Percentiles rank a stretch among this genome's conserved stretches.
phyloP scores from a whole-genome alignment of 2,329 filamentous ascomycete genomes.

The Colletotrichum cordylinicola region DNA sequence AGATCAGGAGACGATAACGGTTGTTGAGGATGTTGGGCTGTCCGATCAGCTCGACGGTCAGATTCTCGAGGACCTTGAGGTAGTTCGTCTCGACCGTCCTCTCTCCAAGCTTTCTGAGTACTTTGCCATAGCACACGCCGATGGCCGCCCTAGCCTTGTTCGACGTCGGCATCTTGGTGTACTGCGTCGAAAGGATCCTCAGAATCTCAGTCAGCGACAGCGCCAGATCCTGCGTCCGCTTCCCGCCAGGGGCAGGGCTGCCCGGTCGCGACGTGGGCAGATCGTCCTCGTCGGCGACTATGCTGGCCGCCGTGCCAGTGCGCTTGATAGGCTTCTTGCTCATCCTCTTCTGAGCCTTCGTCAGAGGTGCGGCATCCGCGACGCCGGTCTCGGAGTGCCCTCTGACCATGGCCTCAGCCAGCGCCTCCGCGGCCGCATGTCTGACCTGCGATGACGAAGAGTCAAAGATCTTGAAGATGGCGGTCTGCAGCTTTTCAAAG shows the following conservation, averaged over 20 bases:
- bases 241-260: slow-evolving; percentile 72
- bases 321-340: slow-evolving; percentile 65
- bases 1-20: slow-evolving; percentile 85
- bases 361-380: slow-evolving; percentile 50
- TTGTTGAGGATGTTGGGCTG: slow-evolving; percentile 79
- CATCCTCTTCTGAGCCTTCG: slow-evolving; percentile 74
- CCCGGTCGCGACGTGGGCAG: slow-evolving; percentile 64
- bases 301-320: slow-evolving; percentile 64
- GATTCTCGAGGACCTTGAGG: slow-evolving; percentile 77
- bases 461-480: slow-evolving; percentile 87
- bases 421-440: slow-evolving; percentile 84
- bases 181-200: slow-evolving; percentile 80
- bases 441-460: slow-evolving; percentile 76
- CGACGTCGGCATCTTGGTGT: slow-evolving; percentile 77
- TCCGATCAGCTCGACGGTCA: slow-evolving; percentile 82
- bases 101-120: slow-evolving; percentile 80
- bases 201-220: slow-evolving; percentile 81
- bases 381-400: slow-evolving; percentile 70
- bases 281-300: slow-evolving; percentile 78
- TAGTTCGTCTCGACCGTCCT: slow-evolving; percentile 86
- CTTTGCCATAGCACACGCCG: slow-evolving; percentile 83
- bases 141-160: slow-evolving; percentile 84
- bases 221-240: slow-evolving; percentile 74
- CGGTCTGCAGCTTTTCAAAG: slow-evolving; percentile 85
- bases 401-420: slow-evolving; percentile 84